Base-by-base conservation (phyloP, 1,284 basidiomycete species). In the Marasmius tenuissimus region DNA sequence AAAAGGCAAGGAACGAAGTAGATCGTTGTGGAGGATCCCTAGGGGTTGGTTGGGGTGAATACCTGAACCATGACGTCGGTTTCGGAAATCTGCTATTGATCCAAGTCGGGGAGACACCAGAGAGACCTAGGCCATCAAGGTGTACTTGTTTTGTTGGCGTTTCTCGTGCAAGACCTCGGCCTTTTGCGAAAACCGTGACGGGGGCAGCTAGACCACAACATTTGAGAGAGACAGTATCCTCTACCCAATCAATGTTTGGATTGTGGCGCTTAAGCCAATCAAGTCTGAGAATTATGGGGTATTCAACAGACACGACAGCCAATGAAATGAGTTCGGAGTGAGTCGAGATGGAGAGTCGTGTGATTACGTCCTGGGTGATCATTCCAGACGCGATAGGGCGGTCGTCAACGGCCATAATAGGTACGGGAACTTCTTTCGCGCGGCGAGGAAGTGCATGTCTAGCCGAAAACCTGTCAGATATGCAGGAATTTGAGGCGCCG, bases 401-500 rank as follows among this genome's bases (percentile, higher is more conserved):
- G 37, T 50, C 38, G 4, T 59, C 58, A 34, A 59, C 49, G 11
- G 33, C 58, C 14, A 39, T 59, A 9, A 59, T 33, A 9, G 58
- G 58, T 1, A 20, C 4, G 20, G 50, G 48, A 22, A 39, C 27
- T 7, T 33, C n/a, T 42, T 42, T 58, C 47, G 34, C 34, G 42
- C 57, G 14, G 45, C 42, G 18, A 47, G 12, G 34, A 33, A 48
- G 65, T 3, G 66, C 65, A 38, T 77, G 74, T 16, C 67, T 49
- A 22, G 65, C 50, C 4, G 71, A 69, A 50, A 75, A 76, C n/a
- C 45, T 51, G 0, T 69, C 61, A 0, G 71, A 72, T 18, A 76
- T 75, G 54, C 72, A 75, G 16, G 70, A 76, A 10, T 54, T 57
- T 0, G 69, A 68, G 1, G 75, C 71, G 10, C 75, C 75, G 48